phyloP scores from a whole-genome alignment of 129 eudicot genomes.

The Flaveria bidentis region DNA sequence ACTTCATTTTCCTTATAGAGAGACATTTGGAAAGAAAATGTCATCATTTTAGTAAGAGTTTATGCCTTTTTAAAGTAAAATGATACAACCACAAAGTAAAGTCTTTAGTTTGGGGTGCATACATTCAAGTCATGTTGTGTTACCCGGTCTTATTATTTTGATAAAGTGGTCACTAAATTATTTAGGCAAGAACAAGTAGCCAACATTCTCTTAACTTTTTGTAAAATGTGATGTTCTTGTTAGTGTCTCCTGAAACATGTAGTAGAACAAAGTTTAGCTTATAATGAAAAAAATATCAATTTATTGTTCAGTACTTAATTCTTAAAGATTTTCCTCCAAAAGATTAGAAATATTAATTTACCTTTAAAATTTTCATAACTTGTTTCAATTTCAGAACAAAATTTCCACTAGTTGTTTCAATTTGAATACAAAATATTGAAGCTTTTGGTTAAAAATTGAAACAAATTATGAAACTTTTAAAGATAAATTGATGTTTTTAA shows the following conservation, averaged over 20 bases:
- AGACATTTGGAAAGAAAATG: neutral
- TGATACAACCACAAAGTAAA: neutral
- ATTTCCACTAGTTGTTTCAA: neutral
- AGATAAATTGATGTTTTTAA: too few species aligned
- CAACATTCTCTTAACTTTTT: neutral
- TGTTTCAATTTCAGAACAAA: too few species aligned
- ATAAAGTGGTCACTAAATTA: neutral
- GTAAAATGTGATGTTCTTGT: neutral
- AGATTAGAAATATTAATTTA: too few species aligned
- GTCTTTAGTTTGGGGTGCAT: neutral
- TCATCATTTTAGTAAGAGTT: neutral
- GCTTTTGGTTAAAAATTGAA: too few species aligned
- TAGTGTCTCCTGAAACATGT: neutral
- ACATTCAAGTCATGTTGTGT: neutral
- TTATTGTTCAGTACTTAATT: neutral
- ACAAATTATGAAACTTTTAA: too few species aligned
- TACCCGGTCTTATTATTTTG: neutral
- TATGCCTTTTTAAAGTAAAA: too few species aligned
- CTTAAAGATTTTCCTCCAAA: too few species aligned
- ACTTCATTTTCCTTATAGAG: neutral
- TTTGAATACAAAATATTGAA: too few species aligned
- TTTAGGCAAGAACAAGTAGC: neutral
- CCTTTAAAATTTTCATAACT: too few species aligned
- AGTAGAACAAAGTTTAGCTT: neutral
- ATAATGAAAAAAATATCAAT: neutral